Base-by-base conservation (phyloP, 352 stramenopile genomes). In the Pythium vanterpoolii region DNA sequence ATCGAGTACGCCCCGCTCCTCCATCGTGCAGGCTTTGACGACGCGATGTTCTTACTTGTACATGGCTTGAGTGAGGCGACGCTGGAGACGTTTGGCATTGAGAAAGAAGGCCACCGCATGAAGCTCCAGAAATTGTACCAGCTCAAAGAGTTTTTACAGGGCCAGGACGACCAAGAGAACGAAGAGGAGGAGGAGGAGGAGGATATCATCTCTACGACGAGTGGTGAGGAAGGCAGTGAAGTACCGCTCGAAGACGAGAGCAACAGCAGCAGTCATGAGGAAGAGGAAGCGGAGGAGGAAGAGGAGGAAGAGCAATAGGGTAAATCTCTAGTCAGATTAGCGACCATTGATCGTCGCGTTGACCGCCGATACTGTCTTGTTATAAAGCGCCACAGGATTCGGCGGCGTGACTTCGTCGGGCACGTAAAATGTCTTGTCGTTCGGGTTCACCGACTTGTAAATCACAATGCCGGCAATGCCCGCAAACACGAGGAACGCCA, bases 361-460 rank as follows among this genome's bases (percentile, higher is more conserved):
- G 34, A 91, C 74, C 36, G 77, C 78, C 39, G 69, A 48, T 43
- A 89, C 72, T 3, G 82, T 90, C 42, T 79, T 86, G 74, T 92
- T 92, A 66, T 94, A 94, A 18, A 90, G 61, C 30, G 45, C 64
- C 18, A 77, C 79, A 24, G 83, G 83, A 54, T 93, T 85, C 14
- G 86, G 86, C 10, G 83, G 83, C 53, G 83, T 90, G 60, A 93
- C 79, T 71, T 93, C 83, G 48, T 93, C 86, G 3, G 86, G 83
- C 34, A 93, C 79, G 70, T 92, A 90, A 51, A 95, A 93, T 26
- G 82, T 93, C 33, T 51, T 81, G 68, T 92, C 73, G 6, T 86
- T 67, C 7, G 84, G 86, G 49, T 93, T 75, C 10, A 89, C 57
- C 26, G 83, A 77, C 58, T 90, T 92, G 83, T 93, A 95, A 39